Conservation (phyloP, 2,329 filamentous ascomycete species). For the Pestalotiopsis sp. region DNA sequence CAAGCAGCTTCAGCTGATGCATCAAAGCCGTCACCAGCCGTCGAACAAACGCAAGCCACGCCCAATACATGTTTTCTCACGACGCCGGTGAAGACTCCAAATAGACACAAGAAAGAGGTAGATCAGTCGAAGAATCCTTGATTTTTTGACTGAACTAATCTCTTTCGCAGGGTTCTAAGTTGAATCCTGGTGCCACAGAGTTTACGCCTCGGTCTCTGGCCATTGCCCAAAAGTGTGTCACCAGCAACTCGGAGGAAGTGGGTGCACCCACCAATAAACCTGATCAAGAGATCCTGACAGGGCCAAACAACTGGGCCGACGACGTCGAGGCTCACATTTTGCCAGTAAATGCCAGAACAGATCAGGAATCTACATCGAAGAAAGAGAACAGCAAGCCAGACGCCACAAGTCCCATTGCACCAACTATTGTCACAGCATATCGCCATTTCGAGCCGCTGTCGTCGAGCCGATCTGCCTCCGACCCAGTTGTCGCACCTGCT, state of each 20-base stretch:
- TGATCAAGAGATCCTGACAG: conserved; percentile 15
- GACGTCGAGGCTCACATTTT: conserved; percentile 23
- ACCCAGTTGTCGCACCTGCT: conserved; percentile 12
- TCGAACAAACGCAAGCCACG: conserved; percentile 3
- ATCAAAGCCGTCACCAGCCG: neutral
- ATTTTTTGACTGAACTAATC: conserved; percentile 45
- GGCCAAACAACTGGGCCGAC: conserved; percentile 29
- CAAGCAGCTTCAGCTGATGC: neutral
- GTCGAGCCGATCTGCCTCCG: conserved; percentile 11
- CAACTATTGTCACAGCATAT: neutral
- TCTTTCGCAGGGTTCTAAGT: conserved; percentile 48
- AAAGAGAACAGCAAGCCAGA: conserved; percentile 5
- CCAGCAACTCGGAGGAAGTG: neutral
- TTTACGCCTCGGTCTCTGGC: conserved; percentile 50
- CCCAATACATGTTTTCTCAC: conserved; percentile 15
- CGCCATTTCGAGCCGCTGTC: conserved; percentile 8
- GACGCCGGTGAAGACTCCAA: conserved; percentile 29
- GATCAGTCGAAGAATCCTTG: conserved; percentile 39
- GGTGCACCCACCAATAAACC: conserved; percentile 10
- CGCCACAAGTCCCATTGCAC: neutral
- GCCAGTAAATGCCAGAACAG: neutral
- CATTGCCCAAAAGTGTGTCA: neutral
- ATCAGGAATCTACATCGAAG: neutral
- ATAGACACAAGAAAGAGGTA: conserved; percentile 52
- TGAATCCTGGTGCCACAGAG: conserved; percentile 57